These are phyloP conservation scores for sorghum (Sorghum bicolor) DNA, from an alignment of 176 grass and related monocot species.

Conservation along the genomic window DNA sequence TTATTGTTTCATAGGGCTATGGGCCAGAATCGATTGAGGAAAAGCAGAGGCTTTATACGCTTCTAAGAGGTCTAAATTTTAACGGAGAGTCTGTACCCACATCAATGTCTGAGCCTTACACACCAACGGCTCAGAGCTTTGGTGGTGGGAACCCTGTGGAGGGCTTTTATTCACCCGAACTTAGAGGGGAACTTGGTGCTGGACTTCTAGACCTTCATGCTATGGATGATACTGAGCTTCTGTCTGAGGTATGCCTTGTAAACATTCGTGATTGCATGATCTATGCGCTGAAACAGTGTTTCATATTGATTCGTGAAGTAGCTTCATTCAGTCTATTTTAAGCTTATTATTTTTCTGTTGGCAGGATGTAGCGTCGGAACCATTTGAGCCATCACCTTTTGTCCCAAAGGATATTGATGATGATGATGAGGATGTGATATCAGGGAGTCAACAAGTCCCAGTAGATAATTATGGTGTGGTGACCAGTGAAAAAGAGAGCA, in stretches of 20 bases:
- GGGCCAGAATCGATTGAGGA: conserved; percentile 91
- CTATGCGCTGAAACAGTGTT: not conserved
- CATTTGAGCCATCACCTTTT: conserved; percentile 91
- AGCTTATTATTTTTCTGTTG: conserved; percentile 41
- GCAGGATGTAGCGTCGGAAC: conserved; percentile 82
- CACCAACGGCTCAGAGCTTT: conserved; percentile 64
- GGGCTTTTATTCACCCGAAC: conserved; percentile 88
- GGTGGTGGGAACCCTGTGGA: conserved; percentile 50
- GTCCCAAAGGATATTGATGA: conserved; percentile 85
- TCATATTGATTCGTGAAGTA: conserved; percentile 21
- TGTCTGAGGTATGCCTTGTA: conserved; percentile 71
- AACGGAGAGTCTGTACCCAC: conserved; percentile 58
- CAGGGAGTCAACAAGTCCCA: conserved; percentile 55
- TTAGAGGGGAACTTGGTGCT: conserved; percentile 97
- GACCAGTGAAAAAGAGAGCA: conserved; percentile 68
- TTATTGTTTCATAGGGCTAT: conserved; percentile 78
- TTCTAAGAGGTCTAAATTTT: conserved; percentile 87
- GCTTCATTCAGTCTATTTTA: conserved; percentile 25
- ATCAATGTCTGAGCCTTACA: conserved; percentile 66
- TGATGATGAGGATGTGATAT: conserved; percentile 62
- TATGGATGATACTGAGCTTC: conserved; percentile 91
- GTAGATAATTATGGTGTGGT: conserved; percentile 55
- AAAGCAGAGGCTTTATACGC: conserved; percentile 84
- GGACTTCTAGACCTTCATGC: conserved; percentile 95
- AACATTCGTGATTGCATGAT: not conserved